Evolutionary conservation across 1,284 basidiomycete species (phyloP).

Genomic region (Schizophyllum amplum): DNA sequence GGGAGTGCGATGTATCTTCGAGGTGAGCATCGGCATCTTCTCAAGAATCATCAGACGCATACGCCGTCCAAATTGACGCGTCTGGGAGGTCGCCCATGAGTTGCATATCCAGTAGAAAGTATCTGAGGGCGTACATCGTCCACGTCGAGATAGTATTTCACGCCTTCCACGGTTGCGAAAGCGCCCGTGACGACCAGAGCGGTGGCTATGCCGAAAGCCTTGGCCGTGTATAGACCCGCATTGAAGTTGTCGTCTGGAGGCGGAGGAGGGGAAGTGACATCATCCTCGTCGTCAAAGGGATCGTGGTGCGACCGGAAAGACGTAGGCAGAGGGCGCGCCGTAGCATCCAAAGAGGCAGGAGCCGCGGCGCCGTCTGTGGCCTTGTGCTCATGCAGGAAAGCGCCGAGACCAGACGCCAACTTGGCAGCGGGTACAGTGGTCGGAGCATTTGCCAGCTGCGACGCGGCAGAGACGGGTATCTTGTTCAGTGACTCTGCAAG

Average conservation of each 20-base stretch:
- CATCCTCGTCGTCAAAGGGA: conserved; percentile 8
- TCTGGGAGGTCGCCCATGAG: conserved; percentile 1
- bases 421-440: neutral
- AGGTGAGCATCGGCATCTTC: conserved; percentile 11
- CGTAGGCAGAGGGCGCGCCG: neutral
- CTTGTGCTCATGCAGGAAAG: neutral
- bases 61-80: conserved; percentile 12
- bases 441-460: neutral
- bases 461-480: neutral
- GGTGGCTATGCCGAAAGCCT: conserved; percentile 16
- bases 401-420: neutral
- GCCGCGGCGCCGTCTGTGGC: neutral
- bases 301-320: neutral
- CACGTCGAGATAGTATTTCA: conserved; percentile 11
- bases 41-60: conserved; percentile 11
- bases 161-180: conserved; percentile 10
- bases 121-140: conserved; percentile 12
- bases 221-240: conserved; percentile 11
- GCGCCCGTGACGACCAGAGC: conserved; percentile 12
- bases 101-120: neutral
- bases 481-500: neutral
- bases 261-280: conserved; percentile 9
- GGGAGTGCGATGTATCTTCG: conserved; percentile 9
- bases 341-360: neutral
- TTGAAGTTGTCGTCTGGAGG: conserved; percentile 13